phyloP scores from a whole-genome alignment of 441 rosid genomes.

The Croton setiger region DNA sequence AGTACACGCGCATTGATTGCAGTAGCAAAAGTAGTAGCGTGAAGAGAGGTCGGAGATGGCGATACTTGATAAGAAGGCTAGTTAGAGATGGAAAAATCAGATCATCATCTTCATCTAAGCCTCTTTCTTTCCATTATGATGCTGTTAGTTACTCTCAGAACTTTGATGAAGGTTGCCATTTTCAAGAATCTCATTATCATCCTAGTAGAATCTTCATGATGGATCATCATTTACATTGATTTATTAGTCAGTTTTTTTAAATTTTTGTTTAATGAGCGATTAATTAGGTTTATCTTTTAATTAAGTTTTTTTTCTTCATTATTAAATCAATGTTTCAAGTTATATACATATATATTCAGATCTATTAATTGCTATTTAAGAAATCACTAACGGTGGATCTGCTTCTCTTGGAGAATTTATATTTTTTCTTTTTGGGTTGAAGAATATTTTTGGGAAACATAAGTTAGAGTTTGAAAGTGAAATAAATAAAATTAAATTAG shows the following conservation, averaged over 20 bases:
- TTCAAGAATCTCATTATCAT: conserved; percentile 26
- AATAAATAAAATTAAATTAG: too few species aligned
- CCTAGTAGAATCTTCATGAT: conserved; percentile 15
- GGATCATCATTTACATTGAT: conserved; percentile 24
- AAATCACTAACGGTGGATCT: too few species aligned
- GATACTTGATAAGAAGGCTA: conserved; percentile 43
- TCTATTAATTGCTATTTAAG: not conserved
- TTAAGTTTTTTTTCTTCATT: not conserved
- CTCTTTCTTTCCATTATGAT: conserved; percentile 62
- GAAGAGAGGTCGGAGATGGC: conserved; percentile 40
- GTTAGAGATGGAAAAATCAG: conserved; percentile 41
- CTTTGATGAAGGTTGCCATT: conserved; percentile 57
- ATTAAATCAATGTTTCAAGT: not conserved
- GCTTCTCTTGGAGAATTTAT: too few species aligned
- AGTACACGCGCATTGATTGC: conserved; percentile 40
- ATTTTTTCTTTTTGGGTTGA: too few species aligned
- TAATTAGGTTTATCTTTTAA: not conserved
- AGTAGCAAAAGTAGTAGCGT: conserved; percentile 11
- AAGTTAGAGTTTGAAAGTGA: too few species aligned
- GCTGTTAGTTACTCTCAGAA: conserved; percentile 74
- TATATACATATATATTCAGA: not conserved
- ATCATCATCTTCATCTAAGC: conserved; percentile 38
- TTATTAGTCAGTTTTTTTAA: too few species aligned
- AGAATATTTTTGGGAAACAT: too few species aligned
- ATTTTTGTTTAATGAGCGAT: not conserved